Percentiles rank a stretch among this genome's conserved stretches.
These are phyloP conservation scores for Domatiomyces globalis DNA, from an alignment of 2,329 filamentous ascomycete species.

Conservation along the genomic window DNA sequence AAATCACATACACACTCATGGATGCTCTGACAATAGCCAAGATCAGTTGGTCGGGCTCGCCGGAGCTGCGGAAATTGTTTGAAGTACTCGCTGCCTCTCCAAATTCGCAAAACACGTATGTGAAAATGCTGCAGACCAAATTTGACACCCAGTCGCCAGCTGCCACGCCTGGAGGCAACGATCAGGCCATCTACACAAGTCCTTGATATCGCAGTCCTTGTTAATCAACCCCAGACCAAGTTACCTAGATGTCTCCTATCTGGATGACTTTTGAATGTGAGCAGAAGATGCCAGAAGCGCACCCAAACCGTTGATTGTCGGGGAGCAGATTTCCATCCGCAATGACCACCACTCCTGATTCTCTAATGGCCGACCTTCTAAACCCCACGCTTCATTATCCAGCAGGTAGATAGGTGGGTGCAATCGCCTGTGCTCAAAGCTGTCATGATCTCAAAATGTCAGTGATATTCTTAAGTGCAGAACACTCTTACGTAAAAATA, in stretches of 20 bases:
- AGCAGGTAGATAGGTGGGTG: not conserved
- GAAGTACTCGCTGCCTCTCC: conserved; percentile 14
- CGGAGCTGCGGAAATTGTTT: conserved; percentile 15
- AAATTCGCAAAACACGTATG: conserved; percentile 17
- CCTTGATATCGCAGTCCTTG: not conserved
- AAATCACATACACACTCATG: conserved; percentile 18
- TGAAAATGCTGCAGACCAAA: conserved; percentile 17
- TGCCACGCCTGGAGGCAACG: not conserved
- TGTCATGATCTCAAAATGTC: not conserved
- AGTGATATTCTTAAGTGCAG: not conserved
- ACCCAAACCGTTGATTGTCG: not conserved
- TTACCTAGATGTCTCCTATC: not conserved
- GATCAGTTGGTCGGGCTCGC: conserved; percentile 12
- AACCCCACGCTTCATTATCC: not conserved
- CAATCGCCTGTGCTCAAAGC: not conserved
- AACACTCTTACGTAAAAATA: not conserved
- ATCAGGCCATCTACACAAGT: not conserved
- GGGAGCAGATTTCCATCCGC: not conserved
- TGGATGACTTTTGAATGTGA: not conserved
- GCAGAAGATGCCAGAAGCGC: not conserved
- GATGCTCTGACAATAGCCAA: conserved; percentile 18
- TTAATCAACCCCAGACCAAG: not conserved
- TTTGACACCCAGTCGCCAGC: conserved; percentile 6
- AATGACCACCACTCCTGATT: not conserved
- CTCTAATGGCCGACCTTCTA: not conserved